Evolutionary conservation across 768 basidiomycete species (phyloP).

Genomic region (Solioccasus polychromus): DNA sequence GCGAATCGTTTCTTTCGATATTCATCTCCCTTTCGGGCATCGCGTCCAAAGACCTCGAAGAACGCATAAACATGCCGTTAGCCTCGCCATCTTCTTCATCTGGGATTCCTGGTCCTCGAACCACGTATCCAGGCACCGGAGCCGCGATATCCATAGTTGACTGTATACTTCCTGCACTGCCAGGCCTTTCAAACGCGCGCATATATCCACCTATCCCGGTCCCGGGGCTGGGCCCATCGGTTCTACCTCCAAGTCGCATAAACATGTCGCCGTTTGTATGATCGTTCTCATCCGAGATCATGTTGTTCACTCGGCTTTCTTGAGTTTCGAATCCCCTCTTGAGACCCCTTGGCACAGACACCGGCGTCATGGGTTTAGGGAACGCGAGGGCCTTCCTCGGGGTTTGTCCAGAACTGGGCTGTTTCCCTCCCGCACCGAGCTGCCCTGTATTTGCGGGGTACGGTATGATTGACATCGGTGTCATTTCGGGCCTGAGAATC

Average conservation of each 20-base stretch:
- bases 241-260: conserved; percentile 5
- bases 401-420: conserved; percentile 12
- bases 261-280: conserved; percentile 1
- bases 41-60: conserved; percentile 7
- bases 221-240: background rate
- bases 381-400: conserved; percentile 19
- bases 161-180: background rate
- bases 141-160: conserved; percentile 11
- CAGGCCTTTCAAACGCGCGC: conserved; percentile 14
- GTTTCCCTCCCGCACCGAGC: conserved; percentile 1
- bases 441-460: conserved; percentile 12
- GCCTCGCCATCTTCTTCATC: background rate
- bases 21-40: conserved; percentile 9
- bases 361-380: conserved; percentile 18
- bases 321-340: conserved; percentile 9
- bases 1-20: conserved; percentile 3
- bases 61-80: conserved; percentile 6
- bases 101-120: background rate
- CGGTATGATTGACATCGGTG: conserved; percentile 24
- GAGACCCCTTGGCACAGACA: conserved; percentile 11
- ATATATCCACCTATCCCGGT: conserved; percentile 22
- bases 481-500: conserved; percentile 18
- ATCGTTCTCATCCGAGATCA: no score
- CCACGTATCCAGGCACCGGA: conserved; percentile 19
- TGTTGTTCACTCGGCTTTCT: conserved; percentile 7